Percentiles rank a stretch among this genome's conserved stretches.
phyloP scores from a whole-genome alignment of 805 yeast species.

The Saccharomycodes ludwigii region DNA sequence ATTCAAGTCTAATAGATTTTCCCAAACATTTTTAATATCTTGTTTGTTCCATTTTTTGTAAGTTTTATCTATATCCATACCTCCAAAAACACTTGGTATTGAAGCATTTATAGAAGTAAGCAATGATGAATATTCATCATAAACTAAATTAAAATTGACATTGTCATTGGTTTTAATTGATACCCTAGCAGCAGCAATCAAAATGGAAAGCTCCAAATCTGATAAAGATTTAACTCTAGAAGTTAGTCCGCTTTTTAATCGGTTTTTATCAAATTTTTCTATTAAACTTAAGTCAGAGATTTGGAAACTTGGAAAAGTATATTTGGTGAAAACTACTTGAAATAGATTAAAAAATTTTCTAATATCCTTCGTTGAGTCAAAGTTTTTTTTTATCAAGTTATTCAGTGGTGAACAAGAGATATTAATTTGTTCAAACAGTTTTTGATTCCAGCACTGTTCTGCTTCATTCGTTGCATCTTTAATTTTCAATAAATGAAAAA shows the following conservation, averaged over 20 bases:
- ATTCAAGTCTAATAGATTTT: constrained; percentile 43
- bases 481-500: constrained; percentile 27
- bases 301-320: background rate
- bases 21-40: constrained; percentile 65
- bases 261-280: constrained; percentile 20
- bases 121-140: constrained; percentile 59
- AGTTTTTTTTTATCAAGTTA: constrained; percentile 31
- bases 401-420: constrained; percentile 24
- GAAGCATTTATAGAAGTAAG: constrained; percentile 32
- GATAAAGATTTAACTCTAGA: constrained; percentile 34
- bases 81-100: constrained; percentile 22
- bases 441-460: constrained; percentile 32
- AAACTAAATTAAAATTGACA: constrained; percentile 66
- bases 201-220: constrained; percentile 55
- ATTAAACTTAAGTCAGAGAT: constrained; percentile 10
- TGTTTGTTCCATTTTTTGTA: constrained; percentile 48
- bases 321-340: background rate
- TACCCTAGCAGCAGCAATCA: constrained; percentile 68
- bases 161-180: constrained; percentile 43
- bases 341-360: constrained; percentile 1
- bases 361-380: constrained; percentile 28
- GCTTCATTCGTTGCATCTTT: constrained; percentile 18
- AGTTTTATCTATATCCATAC: constrained; percentile 19
- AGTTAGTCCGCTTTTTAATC: constrained; percentile 15
- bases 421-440: constrained; percentile 20